Evolutionary conservation across 2,329 filamentous ascomycete genomes (phyloP).

Genomic region (Rhynchosporium agropyri): DNA sequence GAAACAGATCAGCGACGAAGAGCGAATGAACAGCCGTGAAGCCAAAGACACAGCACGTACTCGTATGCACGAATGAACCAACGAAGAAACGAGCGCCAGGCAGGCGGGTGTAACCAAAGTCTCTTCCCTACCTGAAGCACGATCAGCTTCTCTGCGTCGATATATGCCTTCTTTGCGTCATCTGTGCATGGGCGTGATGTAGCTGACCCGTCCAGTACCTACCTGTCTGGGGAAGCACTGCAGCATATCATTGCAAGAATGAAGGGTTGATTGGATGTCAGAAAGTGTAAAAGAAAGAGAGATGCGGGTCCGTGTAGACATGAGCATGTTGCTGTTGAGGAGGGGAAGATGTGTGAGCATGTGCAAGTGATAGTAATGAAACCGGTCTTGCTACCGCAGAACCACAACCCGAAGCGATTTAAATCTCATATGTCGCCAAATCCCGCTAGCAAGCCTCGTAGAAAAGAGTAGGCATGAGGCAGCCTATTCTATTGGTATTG

Average conservation of each 20-base stretch:
- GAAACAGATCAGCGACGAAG: background rate
- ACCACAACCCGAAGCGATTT: no score
- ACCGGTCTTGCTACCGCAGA: no score
- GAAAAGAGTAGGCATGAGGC: no score
- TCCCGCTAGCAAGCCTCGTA: no score
- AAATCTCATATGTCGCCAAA: no score
- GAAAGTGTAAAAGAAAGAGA: background rate
- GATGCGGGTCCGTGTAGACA: conserved; percentile 1
- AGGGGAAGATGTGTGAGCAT: background rate
- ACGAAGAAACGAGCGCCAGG: background rate
- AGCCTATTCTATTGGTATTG: no score
- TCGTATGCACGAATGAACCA: background rate
- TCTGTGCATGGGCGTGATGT: conserved; percentile 16
- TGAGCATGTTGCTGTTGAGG: background rate
- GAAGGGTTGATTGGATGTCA: background rate
- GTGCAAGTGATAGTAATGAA: no score
- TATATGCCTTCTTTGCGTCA: conserved; percentile 24
- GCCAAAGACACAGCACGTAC: background rate
- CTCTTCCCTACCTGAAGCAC: background rate
- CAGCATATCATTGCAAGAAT: conserved; percentile 1
- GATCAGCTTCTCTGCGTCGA: conserved; percentile 18
- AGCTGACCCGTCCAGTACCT: conserved; percentile 5
- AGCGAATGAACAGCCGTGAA: background rate
- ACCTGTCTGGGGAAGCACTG: conserved; percentile 8
- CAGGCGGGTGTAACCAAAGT: conserved; percentile 1